These are phyloP conservation scores for Epichloe amarillans DNA, from an alignment of 2,329 filamentous ascomycete species.

Conservation along the genomic window DNA sequence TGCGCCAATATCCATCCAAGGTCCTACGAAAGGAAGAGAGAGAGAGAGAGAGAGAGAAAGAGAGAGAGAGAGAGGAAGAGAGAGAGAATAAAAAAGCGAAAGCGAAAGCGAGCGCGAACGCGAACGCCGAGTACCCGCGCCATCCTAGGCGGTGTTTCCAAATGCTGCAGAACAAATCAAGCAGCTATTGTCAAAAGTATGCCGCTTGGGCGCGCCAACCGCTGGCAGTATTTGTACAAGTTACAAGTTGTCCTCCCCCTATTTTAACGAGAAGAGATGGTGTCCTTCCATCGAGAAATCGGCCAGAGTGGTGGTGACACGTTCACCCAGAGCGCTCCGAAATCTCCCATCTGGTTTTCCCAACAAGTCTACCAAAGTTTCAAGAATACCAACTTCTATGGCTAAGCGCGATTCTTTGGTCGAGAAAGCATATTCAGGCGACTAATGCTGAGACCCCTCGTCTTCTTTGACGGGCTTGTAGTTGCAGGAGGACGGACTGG, in stretches of 20 bases:
- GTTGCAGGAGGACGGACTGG: slow-evolving; percentile 14
- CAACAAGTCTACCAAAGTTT: neutral
- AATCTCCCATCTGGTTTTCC: neutral
- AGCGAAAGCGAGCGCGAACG: too few species aligned
- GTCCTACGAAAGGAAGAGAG: neutral
- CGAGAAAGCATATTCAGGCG: slow-evolving; percentile 48
- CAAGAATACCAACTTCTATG: neutral
- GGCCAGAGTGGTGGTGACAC: neutral
- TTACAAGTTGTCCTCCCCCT: slow-evolving; percentile 1
- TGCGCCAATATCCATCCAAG: neutral
- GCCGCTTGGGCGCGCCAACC: neutral
- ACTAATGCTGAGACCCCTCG: slow-evolving; percentile 38
- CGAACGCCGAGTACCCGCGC: neutral
- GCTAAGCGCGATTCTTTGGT: slow-evolving; percentile 41
- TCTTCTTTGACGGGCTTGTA: slow-evolving; percentile 39
- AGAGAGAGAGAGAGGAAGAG: neutral
- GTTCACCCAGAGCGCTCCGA: neutral
- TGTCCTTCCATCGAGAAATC: neutral
- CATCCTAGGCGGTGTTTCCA: neutral
- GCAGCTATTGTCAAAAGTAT: neutral
- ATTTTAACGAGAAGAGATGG: neutral
- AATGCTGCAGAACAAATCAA: neutral
- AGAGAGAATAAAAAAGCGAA: too few species aligned
- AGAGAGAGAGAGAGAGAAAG: neutral
- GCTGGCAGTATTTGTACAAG: slow-evolving; percentile 2